A percentile compares a stretch with the other conserved stretches of the same genome.
Evolutionary conservation across 176 grass and related monocot species (phyloP).

Genomic region (Echinochloa phyllopogon): DNA sequence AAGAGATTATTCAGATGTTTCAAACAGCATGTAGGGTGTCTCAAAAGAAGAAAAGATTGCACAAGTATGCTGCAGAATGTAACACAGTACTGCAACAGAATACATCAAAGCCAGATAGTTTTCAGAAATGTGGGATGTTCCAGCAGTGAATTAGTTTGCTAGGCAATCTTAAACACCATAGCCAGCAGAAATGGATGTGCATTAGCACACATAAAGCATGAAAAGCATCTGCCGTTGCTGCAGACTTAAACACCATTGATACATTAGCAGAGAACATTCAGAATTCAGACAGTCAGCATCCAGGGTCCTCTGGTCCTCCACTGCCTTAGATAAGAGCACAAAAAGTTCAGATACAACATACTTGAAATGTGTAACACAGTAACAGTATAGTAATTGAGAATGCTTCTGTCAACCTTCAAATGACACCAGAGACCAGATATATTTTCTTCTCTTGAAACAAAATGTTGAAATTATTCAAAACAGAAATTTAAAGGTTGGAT

Average conservation of each 20-base stretch:
- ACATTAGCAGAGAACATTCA: not conserved
- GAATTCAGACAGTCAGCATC: constrained; percentile 3
- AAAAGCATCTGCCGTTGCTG: not conserved
- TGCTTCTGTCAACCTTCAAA: not conserved
- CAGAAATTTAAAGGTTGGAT: not conserved
- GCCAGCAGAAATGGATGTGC: not conserved
- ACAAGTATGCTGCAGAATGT: constrained; percentile 3
- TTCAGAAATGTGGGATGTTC: not conserved
- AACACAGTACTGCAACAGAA: not conserved
- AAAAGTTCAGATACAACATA: constrained; percentile 15
- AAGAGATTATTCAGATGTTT: not conserved
- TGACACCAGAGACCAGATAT: constrained; percentile 1
- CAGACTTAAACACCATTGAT: not conserved
- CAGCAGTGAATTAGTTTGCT: not conserved
- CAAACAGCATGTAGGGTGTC: not conserved
- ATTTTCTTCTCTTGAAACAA: not conserved
- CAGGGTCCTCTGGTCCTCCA: not conserved
- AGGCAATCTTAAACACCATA: not conserved
- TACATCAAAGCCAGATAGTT: not conserved
- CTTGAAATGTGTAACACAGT: not conserved
- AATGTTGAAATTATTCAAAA: not conserved
- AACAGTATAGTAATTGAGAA: constrained; percentile 14
- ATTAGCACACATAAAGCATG: not conserved
- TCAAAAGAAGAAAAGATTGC: not conserved
- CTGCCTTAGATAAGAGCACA: not conserved